phyloP scores from a whole-genome alignment of 176 grass and related monocot genomes.

The Calamus simplicifolius region DNA sequence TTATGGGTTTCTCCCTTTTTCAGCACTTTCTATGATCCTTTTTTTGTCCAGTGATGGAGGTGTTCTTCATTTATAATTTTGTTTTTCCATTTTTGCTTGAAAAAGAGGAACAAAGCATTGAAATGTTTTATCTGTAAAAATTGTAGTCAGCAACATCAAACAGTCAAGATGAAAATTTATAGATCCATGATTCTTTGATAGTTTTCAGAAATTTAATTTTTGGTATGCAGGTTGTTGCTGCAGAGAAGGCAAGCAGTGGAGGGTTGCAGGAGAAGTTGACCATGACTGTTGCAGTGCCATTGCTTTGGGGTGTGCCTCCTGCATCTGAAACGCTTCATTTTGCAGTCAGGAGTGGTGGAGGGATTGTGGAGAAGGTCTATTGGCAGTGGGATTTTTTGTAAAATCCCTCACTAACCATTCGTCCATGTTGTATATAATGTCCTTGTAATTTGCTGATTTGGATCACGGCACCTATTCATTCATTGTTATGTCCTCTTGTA shows the following conservation, averaged over 20 bases:
- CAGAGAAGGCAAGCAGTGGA: conserved; percentile 70
- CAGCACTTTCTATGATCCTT: too few relatives aligned
- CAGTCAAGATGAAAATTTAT: too few relatives aligned
- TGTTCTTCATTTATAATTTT: too few relatives aligned
- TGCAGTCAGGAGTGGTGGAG: conserved; percentile 74
- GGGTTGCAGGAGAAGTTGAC: conserved; percentile 88
- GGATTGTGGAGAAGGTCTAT: conserved; percentile 95
- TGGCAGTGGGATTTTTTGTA: conserved; percentile 98
- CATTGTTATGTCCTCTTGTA: too few relatives aligned
- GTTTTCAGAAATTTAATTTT: background rate
- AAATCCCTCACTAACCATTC: conserved; percentile 15
- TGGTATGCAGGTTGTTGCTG: conserved; percentile 52
- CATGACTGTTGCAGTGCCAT: conserved; percentile 87
- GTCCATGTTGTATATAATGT: conserved; percentile 40
- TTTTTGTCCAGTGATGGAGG: too few relatives aligned
- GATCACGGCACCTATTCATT: too few relatives aligned
- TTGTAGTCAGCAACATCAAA: too few relatives aligned
- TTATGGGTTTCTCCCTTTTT: too few relatives aligned
- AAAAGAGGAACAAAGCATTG: too few relatives aligned
- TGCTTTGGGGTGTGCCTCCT: conserved; percentile 94
- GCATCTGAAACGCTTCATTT: conserved; percentile 81
- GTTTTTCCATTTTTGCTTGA: too few relatives aligned
- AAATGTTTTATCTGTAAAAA: too few relatives aligned
- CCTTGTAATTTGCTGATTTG: conserved; percentile 12
- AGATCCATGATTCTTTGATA: background rate